These are phyloP conservation scores for Akanthomyces lecanii DNA, from an alignment of 2,329 filamentous ascomycete genomes.

Conservation along the genomic window DNA sequence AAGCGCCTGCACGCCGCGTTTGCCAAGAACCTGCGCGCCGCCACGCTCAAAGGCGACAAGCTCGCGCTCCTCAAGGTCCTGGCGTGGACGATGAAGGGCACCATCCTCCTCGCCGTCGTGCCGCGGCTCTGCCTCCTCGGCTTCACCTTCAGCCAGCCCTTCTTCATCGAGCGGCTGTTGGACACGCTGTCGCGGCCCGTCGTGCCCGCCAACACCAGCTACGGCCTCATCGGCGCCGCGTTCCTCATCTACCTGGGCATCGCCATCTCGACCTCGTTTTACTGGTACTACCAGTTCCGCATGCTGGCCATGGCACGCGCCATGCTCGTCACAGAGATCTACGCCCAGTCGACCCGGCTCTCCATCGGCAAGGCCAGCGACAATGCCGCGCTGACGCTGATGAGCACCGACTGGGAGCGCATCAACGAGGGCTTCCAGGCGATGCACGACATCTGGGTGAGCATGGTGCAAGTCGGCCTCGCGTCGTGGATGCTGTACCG, in stretches of 20 bases:
- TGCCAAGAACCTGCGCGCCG: neutral
- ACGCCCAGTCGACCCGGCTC: slow-evolving; percentile 31
- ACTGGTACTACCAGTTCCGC: slow-evolving; percentile 36
- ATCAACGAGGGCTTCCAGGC: slow-evolving; percentile 23
- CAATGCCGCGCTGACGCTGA: slow-evolving; percentile 28
- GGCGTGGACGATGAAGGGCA: slow-evolving; percentile 28
- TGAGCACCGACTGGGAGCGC: slow-evolving; percentile 33
- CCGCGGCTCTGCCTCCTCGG: slow-evolving; percentile 36
- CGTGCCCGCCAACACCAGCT: slow-evolving; percentile 27
- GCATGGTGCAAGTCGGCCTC: slow-evolving; percentile 25
- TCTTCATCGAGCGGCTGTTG: slow-evolving; percentile 38
- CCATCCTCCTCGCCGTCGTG: slow-evolving; percentile 32
- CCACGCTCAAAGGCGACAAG: neutral
- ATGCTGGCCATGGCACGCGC: slow-evolving; percentile 30
- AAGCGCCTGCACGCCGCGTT: neutral
- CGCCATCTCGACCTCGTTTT: slow-evolving; percentile 36
- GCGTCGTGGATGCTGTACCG: slow-evolving; percentile 28
- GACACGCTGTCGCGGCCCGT: slow-evolving; percentile 21
- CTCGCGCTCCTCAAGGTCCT: slow-evolving; percentile 29
- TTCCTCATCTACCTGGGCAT: slow-evolving; percentile 38
- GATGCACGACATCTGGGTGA: slow-evolving; percentile 29
- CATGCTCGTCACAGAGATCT: slow-evolving; percentile 31
- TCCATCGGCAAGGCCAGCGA: slow-evolving; percentile 30
- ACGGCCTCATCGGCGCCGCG: slow-evolving; percentile 40
- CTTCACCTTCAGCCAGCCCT: slow-evolving; percentile 40